Evolutionary conservation across 257 asterid genomes (phyloP).

Genomic region (Salvia rosmarinus): DNA sequence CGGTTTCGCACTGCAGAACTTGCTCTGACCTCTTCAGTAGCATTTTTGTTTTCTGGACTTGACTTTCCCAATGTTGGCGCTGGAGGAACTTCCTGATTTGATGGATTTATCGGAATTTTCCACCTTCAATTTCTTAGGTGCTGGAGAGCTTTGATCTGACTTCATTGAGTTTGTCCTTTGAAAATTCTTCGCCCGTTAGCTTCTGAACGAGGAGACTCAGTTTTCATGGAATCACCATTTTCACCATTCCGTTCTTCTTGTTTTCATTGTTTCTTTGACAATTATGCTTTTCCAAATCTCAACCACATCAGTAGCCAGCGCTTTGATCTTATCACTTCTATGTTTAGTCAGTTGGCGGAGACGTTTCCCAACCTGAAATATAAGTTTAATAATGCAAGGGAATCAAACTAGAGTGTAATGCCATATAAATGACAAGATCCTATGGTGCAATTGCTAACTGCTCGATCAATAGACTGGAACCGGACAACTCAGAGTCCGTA

Average conservation of each 20-base stretch:
- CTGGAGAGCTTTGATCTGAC: slow-evolving; percentile 44
- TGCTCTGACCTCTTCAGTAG: slow-evolving; percentile 39
- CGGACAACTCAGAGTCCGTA: neutral
- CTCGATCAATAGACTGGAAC: neutral
- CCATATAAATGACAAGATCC: neutral
- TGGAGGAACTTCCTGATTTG: slow-evolving; percentile 47
- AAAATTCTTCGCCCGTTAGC: slow-evolving; percentile 40
- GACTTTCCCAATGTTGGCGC: slow-evolving; percentile 39
- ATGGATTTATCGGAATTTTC: slow-evolving; percentile 46
- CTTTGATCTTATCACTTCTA: slow-evolving; percentile 70
- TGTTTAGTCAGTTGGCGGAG: slow-evolving; percentile 89
- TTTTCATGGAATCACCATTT: slow-evolving; percentile 45
- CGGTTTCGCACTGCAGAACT: slow-evolving; percentile 38
- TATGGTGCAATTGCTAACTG: neutral
- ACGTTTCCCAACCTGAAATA: slow-evolving; percentile 81
- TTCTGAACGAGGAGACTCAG: slow-evolving; percentile 46
- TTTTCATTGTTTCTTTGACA: slow-evolving; percentile 67
- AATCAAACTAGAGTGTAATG: neutral
- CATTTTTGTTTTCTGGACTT: slow-evolving; percentile 36
- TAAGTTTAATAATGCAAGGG: neutral
- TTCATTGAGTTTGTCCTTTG: slow-evolving; percentile 56
- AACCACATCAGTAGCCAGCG: slow-evolving; percentile 77
- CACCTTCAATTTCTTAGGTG: slow-evolving; percentile 44
- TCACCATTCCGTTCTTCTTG: slow-evolving; percentile 50
- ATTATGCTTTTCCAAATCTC: slow-evolving; percentile 81